These are phyloP conservation scores for Russula sp. DNA, from an alignment of 768 basidiomycete species.

Conservation along the genomic window DNA sequence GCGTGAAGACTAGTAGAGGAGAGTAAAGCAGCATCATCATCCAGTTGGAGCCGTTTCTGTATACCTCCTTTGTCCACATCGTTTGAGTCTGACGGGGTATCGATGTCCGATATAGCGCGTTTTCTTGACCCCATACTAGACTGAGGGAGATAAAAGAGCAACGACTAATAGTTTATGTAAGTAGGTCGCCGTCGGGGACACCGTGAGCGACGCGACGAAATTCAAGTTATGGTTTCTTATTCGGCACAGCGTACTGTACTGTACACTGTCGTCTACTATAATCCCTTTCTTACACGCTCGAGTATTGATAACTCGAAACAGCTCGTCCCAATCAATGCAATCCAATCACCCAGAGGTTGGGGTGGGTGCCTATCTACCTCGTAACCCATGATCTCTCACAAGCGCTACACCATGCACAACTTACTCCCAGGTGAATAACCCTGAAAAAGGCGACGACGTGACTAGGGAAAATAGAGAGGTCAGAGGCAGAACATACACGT, in stretches of 20 bases:
- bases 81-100: background rate
- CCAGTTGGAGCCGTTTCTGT: background rate
- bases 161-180: background rate
- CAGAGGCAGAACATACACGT: background rate
- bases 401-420: background rate
- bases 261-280: background rate
- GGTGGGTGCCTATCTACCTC: background rate
- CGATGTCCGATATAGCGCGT: constrained; percentile 10
- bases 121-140: constrained; percentile 13
- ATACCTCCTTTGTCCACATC: background rate
- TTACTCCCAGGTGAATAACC: background rate
- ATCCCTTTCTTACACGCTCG: background rate
- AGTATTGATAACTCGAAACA: background rate
- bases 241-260: background rate
- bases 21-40: background rate
- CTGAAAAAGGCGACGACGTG: background rate
- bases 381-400: background rate
- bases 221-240: too few species aligned
- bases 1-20: background rate
- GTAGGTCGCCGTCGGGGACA: too few species aligned
- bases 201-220: too few species aligned
- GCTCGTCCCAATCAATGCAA: background rate
- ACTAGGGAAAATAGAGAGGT: background rate
- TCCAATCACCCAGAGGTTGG: background rate
- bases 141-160: too few species aligned